Conservation (phyloP, 345 rosid species). For the Litchi chinensis region DNA sequence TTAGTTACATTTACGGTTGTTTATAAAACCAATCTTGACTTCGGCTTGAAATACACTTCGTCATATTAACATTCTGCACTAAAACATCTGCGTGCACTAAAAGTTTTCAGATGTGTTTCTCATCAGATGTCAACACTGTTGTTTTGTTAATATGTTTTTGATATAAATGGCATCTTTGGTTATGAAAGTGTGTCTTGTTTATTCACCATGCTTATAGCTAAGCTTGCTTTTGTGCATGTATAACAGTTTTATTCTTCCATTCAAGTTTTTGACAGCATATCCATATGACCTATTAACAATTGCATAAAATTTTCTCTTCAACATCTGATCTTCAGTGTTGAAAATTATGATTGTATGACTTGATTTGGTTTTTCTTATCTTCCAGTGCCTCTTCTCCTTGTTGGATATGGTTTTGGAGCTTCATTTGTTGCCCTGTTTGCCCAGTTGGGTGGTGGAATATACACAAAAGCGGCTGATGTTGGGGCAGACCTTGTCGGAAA, state of each 20-base stretch:
- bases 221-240: not conserved
- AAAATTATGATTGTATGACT: slow-evolving; percentile 16
- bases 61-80: not conserved
- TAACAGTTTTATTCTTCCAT: not conserved
- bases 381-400: slow-evolving; percentile 97
- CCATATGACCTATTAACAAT: not conserved
- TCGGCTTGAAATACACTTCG: not conserved
- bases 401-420: slow-evolving; percentile 99
- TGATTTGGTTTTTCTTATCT: slow-evolving; percentile 29
- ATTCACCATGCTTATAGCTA: not conserved
- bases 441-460: slow-evolving; percentile 99
- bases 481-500: slow-evolving; percentile 99
- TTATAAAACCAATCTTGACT: not conserved
- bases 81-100: not conserved
- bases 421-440: slow-evolving; percentile 99
- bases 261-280: slow-evolving; percentile 12
- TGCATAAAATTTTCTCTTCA: not conserved
- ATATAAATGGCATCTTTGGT: not conserved
- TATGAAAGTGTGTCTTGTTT: slow-evolving; percentile 4
- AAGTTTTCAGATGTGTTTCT: too few relatives aligned
- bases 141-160: not conserved
- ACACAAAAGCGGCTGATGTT: slow-evolving; percentile 99
- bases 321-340: not conserved
- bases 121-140: not conserved
- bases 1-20: not conserved